Percentiles rank a stretch among this genome's conserved stretches.
Evolutionary conservation across 2,329 filamentous ascomycete genomes (phyloP).

Genomic region (Intubia oerlemansii): DNA sequence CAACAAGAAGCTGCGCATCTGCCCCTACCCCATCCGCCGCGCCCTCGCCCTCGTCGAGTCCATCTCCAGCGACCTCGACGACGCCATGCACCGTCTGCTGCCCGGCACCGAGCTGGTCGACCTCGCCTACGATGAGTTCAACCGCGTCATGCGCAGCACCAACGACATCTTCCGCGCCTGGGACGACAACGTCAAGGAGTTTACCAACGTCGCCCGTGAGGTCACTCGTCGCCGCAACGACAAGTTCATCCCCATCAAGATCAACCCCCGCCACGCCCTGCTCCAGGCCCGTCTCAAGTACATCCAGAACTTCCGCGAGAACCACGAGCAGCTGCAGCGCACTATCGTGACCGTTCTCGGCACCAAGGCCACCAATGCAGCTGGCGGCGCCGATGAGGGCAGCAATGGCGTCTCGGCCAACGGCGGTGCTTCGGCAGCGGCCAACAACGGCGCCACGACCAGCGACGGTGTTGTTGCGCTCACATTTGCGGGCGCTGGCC

Average conservation of each 20-base stretch:
- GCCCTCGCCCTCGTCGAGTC: slow-evolving; percentile 89
- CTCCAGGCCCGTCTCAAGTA: slow-evolving; percentile 85
- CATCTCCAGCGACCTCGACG: slow-evolving; percentile 82
- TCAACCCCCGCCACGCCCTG: slow-evolving; percentile 67
- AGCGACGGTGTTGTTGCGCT: too few relatives aligned
- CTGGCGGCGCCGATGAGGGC: slow-evolving; percentile 23
- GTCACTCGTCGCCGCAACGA: slow-evolving; percentile 84
- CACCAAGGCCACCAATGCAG: slow-evolving; percentile 32
- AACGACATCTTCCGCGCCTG: slow-evolving; percentile 77
- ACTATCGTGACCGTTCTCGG: slow-evolving; percentile 96
- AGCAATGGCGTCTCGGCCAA: not conserved
- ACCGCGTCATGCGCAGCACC: slow-evolving; percentile 61
- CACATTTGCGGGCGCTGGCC: slow-evolving; percentile 9
- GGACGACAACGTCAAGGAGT: slow-evolving; percentile 94
- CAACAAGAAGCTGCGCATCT: slow-evolving; percentile 95
- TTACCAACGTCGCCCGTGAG: slow-evolving; percentile 91
- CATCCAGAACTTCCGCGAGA: slow-evolving; percentile 82
- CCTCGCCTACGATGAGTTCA: slow-evolving; percentile 79
- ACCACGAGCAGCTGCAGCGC: slow-evolving; percentile 90
- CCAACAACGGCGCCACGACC: slow-evolving; percentile 28
- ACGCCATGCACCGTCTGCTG: slow-evolving; percentile 65
- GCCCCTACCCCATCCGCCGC: slow-evolving; percentile 80
- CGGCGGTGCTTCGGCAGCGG: slow-evolving; percentile 15
- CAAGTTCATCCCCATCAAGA: slow-evolving; percentile 97
- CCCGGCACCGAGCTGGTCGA: slow-evolving; percentile 79